These are phyloP conservation scores for Tetramitus jugosus DNA, from an alignment of 208 protist genomes.

Conservation along the genomic window DNA sequence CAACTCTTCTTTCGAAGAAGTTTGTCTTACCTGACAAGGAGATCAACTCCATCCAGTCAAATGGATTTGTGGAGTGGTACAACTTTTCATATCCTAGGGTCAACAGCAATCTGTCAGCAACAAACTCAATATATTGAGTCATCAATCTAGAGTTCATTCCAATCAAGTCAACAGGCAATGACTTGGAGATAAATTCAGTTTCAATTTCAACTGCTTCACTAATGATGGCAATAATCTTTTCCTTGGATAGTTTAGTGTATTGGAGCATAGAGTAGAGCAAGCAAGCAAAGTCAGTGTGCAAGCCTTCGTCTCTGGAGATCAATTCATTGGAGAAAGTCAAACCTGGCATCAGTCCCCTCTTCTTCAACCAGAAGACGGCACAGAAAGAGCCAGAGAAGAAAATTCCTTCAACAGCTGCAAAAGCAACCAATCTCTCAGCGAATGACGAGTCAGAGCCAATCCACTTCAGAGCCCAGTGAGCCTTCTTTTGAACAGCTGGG, in stretches of 20 bases:
- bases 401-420: slow-evolving; percentile 97
- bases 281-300: slow-evolving; percentile 98
- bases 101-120: slow-evolving; percentile 94
- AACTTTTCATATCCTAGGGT: slow-evolving; percentile 82
- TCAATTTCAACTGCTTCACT: slow-evolving; percentile 87
- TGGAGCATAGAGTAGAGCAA: slow-evolving; percentile 86
- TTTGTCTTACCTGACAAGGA: slow-evolving; percentile 97
- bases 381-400: slow-evolving; percentile 98
- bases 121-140: slow-evolving; percentile 97
- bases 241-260: slow-evolving; percentile 66
- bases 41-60: slow-evolving; percentile 99
- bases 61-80: slow-evolving; percentile 94
- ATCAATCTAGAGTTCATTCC: slow-evolving; percentile 97
- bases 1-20: slow-evolving; percentile 98
- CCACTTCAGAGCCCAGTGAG: slow-evolving; percentile 91
- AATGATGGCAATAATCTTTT: slow-evolving; percentile 74
- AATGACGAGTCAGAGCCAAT: slow-evolving; percentile 67
- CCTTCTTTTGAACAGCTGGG: slow-evolving; percentile 93
- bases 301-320: slow-evolving; percentile 95
- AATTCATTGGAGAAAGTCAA: slow-evolving; percentile 98
- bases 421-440: slow-evolving; percentile 90
- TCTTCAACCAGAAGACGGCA: slow-evolving; percentile 99
- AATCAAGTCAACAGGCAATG: slow-evolving; percentile 93
- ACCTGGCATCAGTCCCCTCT: slow-evolving; percentile 96
- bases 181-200: slow-evolving; percentile 91